Base-by-base conservation (phyloP, 257 asterid species). In the Asclepias syriaca region DNA sequence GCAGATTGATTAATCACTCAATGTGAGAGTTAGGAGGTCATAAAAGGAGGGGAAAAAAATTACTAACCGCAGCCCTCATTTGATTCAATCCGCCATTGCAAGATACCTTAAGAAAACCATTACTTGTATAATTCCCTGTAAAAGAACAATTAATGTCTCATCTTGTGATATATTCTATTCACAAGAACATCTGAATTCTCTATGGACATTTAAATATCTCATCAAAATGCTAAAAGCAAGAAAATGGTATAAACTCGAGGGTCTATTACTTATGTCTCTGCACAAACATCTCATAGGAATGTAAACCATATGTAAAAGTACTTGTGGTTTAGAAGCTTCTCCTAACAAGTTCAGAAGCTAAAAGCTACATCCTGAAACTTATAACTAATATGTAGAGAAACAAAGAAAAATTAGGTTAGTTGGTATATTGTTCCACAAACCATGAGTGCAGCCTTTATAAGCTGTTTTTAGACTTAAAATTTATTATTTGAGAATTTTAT, bases 31-130 rank as follows among this genome's bases (percentile, higher is more conserved):
- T 69, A 60, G 66, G 59, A 70, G 64, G 64, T 11, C 13, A 27
- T 0, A 15, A 27, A 15, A 69, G 32, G 58, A 67, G 40, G 69
- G 73, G 64, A 50, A 64, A 67, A 45, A 65, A 74, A 66, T 71
- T 68, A 67, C 89, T 5, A 72, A 95, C 99, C 85, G 94, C 98
- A 68, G 99, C 84, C 64, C 99, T 97, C 98, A 93, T 93, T 83
- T 93, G 98, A 82, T 93, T 93, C 90, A 93, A 83, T 71, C 98
- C 98, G 3, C 98, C 98, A 46, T 93, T 93, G 89, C 98, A 93
- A 74, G 96, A 87, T 69, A 93, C 86, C 83, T 77, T 88, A 66
- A 93, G 90, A 85, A 84, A 93, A 73, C 97, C 98, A 61, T 88
- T 88, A 75, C 90, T 90, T 50, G 89, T 90, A 84, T 93, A 93